Conservation (phyloP, 2,329 filamentous ascomycete species). For the Pleoardoris graminearum region DNA sequence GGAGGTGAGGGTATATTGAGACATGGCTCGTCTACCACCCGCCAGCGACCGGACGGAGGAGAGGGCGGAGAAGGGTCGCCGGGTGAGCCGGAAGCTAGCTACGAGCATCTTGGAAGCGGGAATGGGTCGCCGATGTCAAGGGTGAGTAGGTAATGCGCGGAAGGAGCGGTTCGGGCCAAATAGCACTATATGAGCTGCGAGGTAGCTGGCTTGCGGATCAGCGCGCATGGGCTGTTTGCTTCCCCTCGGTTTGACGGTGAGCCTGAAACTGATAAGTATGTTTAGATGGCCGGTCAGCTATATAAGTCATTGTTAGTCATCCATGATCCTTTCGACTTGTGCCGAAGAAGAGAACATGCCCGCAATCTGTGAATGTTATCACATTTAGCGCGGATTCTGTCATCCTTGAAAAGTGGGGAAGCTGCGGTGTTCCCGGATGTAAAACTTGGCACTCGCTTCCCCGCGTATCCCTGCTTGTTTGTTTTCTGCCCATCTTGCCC, state of each 20-base stretch:
- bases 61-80: conserved; percentile 26
- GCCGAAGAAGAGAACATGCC: neutral
- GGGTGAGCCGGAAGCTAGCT: conserved; percentile 29
- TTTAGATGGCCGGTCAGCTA: neutral
- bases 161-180: conserved; percentile 2
- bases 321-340: neutral
- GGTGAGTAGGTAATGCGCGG: conserved; percentile 1
- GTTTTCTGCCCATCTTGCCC: conserved; percentile 20
- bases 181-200: neutral
- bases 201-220: conserved; percentile 1
- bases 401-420: conserved; percentile 22
- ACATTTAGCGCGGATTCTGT: conserved; percentile 15
- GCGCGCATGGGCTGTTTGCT: neutral
- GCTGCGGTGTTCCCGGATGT: neutral
- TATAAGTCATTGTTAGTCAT: neutral
- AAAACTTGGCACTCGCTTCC: conserved; percentile 22
- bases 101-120: conserved; percentile 36
- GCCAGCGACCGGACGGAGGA: conserved; percentile 13
- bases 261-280: neutral
- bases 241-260: neutral
- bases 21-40: conserved; percentile 33
- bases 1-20: conserved; percentile 62
- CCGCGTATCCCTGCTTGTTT: conserved; percentile 19
- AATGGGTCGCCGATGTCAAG: conserved; percentile 12
- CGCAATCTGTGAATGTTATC: conserved; percentile 10